A percentile compares a stretch with the other conserved stretches of the same genome.
Conservation (phyloP, 495 filamentous ascomycete species). For the Cercophora samala region DNA sequence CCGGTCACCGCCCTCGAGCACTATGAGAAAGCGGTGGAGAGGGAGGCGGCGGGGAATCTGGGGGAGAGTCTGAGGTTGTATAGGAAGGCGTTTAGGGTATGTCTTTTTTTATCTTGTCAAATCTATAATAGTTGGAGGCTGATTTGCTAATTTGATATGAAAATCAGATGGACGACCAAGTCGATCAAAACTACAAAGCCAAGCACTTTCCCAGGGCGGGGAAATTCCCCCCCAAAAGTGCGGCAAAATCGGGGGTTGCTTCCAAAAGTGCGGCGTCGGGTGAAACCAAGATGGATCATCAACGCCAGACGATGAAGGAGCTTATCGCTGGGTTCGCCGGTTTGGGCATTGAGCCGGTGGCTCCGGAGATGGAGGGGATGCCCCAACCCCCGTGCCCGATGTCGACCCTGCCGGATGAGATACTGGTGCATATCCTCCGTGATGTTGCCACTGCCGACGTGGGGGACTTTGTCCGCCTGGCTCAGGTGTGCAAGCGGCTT, state of each 20-base stretch:
- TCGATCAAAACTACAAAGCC: conserved; percentile 80
- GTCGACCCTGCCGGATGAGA: conserved; percentile 72
- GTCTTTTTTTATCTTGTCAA: too few relatives aligned
- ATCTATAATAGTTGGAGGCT: too few relatives aligned
- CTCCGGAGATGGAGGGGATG: conserved; percentile 59
- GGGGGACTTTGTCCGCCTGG: conserved; percentile 71
- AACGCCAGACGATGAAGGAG: conserved; percentile 52
- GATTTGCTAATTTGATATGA: too few relatives aligned
- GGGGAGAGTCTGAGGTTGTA: conserved; percentile 90
- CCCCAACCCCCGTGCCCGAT: conserved; percentile 74
- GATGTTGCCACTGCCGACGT: conserved; percentile 74
- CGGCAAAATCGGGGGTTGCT: conserved; percentile 28
- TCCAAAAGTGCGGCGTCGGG: neutral
- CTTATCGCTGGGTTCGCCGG: conserved; percentile 72
- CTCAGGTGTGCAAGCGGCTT: conserved; percentile 80
- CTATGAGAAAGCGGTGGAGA: conserved; percentile 89
- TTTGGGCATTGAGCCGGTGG: conserved; percentile 56
- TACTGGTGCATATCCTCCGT: conserved; percentile 59
- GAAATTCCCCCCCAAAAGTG: conserved; percentile 33
- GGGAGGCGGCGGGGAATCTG: conserved; percentile 75
- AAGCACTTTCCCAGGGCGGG: conserved; percentile 78
- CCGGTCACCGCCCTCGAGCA: conserved; percentile 83
- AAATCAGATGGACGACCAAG: conserved; percentile 74
- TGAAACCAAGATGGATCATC: neutral
- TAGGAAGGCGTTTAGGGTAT: conserved; percentile 80